Evolutionary conservation across 495 filamentous ascomycete species (phyloP), one percentile per base, ranked within the genome.

Genomic region (Xylaria grammica): DNA sequence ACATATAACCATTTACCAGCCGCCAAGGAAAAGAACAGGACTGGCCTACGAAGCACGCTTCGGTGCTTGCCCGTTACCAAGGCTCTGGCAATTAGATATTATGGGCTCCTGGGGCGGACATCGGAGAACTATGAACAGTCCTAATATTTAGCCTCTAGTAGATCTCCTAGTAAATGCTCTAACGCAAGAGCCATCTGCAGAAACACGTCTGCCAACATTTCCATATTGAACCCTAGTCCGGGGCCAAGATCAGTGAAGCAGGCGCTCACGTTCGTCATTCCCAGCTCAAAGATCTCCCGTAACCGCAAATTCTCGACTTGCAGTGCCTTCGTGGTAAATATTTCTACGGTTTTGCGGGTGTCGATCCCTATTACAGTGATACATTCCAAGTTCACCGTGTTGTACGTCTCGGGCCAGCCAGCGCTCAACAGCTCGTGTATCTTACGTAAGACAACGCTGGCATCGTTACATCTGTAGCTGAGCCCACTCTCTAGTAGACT

Each of bases 391-490:
- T 22, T 19, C 22, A 19, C 17, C 4, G 22, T 20, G 3, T 19
- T 24, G 3, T 24, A 22, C n/a, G 24, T 13, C 26, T 24, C 24
- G 7, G 36, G 38, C 54, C 54, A 44, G 11, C 30, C 7, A 1
- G 17, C 24, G 24, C 11, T 57, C 1, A 20, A 57, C 1, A 57
- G 38, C 40, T 57, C 15, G 6, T 9, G 45, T 20, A 44, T 9
- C 17, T 15, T 44, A 1, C 54, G 54, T 29, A 57, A 13, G 7
- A 57, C 24, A 24, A 57, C 26, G 17, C 38, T 57, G 1, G 38
- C 54, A 7, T 57, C 54, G 38, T 57, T 57, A 9, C 54, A 57
- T 57, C 17, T 42, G 38, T 57, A 57, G 13, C 54, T 57, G 15
- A 57, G 54, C 20, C 9, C 45, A 27, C 54, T 57, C 8, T 4